Evolutionary conservation across 1,139 yeast genomes (phyloP).

Genomic region (Taphrina flavorubra): DNA sequence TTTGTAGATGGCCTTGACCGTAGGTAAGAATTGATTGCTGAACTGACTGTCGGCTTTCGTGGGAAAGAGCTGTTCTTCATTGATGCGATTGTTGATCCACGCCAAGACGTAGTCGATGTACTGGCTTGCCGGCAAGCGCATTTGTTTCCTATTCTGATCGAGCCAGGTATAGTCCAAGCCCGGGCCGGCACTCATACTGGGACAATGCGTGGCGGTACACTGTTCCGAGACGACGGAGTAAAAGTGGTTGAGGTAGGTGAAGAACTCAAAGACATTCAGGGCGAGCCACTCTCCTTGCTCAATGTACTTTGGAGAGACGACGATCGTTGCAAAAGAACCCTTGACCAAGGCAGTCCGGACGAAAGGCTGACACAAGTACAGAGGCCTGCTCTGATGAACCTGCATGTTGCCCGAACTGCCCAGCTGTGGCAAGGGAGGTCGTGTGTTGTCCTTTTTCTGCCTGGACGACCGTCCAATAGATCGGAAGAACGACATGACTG

Average conservation of each 20-base stretch:
- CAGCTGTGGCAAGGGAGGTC: slow-evolving; percentile 35
- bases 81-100: slow-evolving; percentile 86
- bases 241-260: slow-evolving; percentile 59
- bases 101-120: slow-evolving; percentile 90
- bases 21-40: slow-evolving; percentile 81
- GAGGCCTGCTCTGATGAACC: slow-evolving; percentile 20
- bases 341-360: slow-evolving; percentile 92
- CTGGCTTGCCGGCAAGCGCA: slow-evolving; percentile 87
- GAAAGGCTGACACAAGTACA: slow-evolving; percentile 89
- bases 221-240: slow-evolving; percentile 34
- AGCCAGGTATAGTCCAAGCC: slow-evolving; percentile 86
- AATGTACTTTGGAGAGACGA: slow-evolving; percentile 91
- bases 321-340: slow-evolving; percentile 96
- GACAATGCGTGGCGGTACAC: slow-evolving; percentile 25
- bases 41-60: slow-evolving; percentile 84
- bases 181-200: slow-evolving; percentile 40
- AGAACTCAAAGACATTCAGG: slow-evolving; percentile 85
- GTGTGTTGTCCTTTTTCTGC: slow-evolving; percentile 37
- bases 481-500: slow-evolving; percentile 30
- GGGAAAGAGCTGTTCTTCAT: slow-evolving; percentile 89
- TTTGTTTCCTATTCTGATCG: slow-evolving; percentile 75
- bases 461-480: slow-evolving; percentile 39
- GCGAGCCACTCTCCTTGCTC: slow-evolving; percentile 97
- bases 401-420: slow-evolving; percentile 10
- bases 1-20: slow-evolving; percentile 80